phyloP scores from a whole-genome alignment of 495 filamentous ascomycete genomes.

The Neurospora intermedia region DNA sequence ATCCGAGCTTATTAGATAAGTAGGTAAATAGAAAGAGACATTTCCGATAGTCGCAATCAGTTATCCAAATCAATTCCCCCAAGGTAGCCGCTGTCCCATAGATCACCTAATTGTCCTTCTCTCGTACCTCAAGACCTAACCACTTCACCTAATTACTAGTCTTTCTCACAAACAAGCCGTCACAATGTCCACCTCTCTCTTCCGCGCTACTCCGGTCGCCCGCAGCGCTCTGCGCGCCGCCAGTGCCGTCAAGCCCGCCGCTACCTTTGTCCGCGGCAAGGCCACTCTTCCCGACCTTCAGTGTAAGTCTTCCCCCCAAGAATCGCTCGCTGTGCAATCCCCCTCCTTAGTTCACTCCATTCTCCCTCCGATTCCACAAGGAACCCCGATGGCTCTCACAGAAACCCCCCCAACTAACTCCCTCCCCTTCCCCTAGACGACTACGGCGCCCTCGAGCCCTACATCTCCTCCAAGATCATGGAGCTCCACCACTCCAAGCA shows the following conservation, averaged over 20 bases:
- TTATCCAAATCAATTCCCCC: background rate
- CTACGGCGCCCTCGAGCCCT: slow-evolving; percentile 85
- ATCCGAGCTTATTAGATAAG: background rate
- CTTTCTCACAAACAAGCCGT: background rate
- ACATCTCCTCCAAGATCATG: slow-evolving; percentile 97
- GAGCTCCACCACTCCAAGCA: slow-evolving; percentile 78
- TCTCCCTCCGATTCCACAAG: background rate
- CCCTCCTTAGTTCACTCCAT: background rate
- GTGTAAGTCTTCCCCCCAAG: slow-evolving; percentile 46
- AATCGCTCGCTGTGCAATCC: background rate
- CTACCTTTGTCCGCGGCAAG: slow-evolving; percentile 72
- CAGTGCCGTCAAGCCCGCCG: slow-evolving; percentile 31
- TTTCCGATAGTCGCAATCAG: background rate
- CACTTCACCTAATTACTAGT: slow-evolving; percentile 7
- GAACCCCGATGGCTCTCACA: background rate
- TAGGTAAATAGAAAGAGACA: background rate
- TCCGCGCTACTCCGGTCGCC: slow-evolving; percentile 37
- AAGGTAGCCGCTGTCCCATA: background rate
- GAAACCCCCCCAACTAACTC: slow-evolving; percentile 1
- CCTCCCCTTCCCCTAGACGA: slow-evolving; percentile 43
- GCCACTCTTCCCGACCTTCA: slow-evolving; percentile 89
- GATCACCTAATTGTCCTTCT: background rate
- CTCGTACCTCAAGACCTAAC: background rate
- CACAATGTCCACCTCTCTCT: slow-evolving; percentile 42
- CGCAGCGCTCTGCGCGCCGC: slow-evolving; percentile 34